Evolutionary conservation across 169 alveolate genomes (phyloP).

Genomic region (Plasmodium gaboni): DNA sequence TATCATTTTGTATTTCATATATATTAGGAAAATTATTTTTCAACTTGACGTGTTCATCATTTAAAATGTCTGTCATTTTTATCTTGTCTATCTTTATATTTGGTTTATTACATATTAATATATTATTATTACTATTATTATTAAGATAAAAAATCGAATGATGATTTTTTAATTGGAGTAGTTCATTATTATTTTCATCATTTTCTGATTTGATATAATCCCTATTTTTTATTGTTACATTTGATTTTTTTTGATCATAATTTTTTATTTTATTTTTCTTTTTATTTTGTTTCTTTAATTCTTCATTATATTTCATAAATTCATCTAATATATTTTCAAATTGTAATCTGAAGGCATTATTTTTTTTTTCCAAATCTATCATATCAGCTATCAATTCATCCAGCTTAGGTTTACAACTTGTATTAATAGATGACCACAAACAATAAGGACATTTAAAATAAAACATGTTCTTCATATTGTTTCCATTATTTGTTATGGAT

Average conservation of each 20-base stretch:
- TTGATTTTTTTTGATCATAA: too few species aligned
- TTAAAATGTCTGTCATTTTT: conserved; percentile 47
- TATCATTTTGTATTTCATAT: conserved; percentile 56
- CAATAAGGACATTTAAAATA: conserved; percentile 67
- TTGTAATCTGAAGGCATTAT: conserved; percentile 13
- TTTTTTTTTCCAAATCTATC: conserved; percentile 46
- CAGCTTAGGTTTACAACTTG: conserved; percentile 16
- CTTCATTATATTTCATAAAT: conserved; percentile 39
- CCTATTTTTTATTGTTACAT: conserved; percentile 15
- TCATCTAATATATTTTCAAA: conserved; percentile 43
- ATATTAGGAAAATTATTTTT: conserved; percentile 17
- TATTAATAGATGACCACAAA: conserved; percentile 54
- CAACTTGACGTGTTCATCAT: conserved; percentile 31
- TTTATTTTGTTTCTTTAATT: conserved; percentile 10
- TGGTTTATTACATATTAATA: conserved; percentile 26
- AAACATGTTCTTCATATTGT: conserved; percentile 10
- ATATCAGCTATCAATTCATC: conserved; percentile 64
- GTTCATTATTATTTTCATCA: neutral
- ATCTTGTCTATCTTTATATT: conserved; percentile 37
- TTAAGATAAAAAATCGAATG: neutral
- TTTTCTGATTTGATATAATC: neutral
- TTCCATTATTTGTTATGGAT: conserved; percentile 1
- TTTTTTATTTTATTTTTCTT: too few species aligned
- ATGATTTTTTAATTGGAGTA: neutral
- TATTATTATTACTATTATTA: neutral